Base-by-base conservation (phyloP, 805 yeast genomes). In the Metschnikowia matae region DNA sequence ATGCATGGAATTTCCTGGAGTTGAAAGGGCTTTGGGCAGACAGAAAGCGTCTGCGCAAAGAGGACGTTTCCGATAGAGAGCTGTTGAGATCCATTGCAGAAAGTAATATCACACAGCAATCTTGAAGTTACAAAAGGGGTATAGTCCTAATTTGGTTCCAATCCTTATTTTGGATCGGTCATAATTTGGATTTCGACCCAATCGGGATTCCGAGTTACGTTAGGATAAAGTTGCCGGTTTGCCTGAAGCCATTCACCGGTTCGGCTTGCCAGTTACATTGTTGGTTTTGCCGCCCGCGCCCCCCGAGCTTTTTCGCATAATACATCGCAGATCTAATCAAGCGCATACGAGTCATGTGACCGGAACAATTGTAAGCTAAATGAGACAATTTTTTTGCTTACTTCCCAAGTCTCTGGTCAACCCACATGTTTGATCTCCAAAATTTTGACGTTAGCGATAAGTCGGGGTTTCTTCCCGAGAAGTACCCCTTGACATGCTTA, bases 381-480 rank as follows among this genome's bases (percentile, higher is more conserved):
- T 33, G 45, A 42, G 45, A 42, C 38, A 42, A 33, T 31, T 42
- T 42, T 40, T 33, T 34, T 42, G 23, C 32, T 42, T 42, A 20
- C 45, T 15, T 5, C 6, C n/a, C 31, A 32, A 42, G 38, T 33
- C 20, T 15, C 43, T 29, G 15, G 6, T 8, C 29, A 8, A 4
- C 5, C 31, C 23, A 15, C 17, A 57, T 57, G 61, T 54, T 57
- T 38, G 61, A 57, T 31, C 43, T 85, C 35, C 76, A 71, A 49
- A 85, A 84, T 62, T 91, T 83, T 64, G 91, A 84, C 40, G 79
- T 91, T 36, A 84, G 87, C 20, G 79, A 82, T 3, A 65, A 61
- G 26, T 79, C 88, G 0, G 98, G 97, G 31, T 91, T 91, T 62
- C 74, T 92, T 20, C 96, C 97, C 2, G 77, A 75, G 7, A 71